Evolutionary conservation across 495 filamentous ascomycete genomes (phyloP), one percentile per base, ranked within the genome.

Genomic region (Aspergillus bertholletiae): DNA sequence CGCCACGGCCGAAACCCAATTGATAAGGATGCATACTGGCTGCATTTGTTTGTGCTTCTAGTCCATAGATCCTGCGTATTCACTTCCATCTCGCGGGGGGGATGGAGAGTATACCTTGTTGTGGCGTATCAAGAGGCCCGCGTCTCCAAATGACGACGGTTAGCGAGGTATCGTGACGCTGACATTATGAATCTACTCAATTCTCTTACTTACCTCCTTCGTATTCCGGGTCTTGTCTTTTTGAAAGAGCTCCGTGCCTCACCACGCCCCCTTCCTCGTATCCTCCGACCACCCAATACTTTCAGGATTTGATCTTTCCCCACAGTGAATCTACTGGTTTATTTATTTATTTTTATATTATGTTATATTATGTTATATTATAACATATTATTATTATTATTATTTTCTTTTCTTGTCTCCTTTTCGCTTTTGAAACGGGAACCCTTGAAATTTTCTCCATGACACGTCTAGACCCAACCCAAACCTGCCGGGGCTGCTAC

Each of bases 401-500:
- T 32, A 7, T 3, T 32, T 32, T 32, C 2, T 11, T 32, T 32
- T 11, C n/a, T 46, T 22, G 43, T 24, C 24, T 45, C 5, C 11
- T 44, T 44, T 44, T 13, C 40, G 12, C 41, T 45, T 21, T 6
- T 23, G 5, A 32, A 43, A 20, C 40, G 22, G 20, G 39, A n/a
- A n/a, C n/a, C n/a, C n/a, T n/a, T n/a, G 26, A 40, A 41, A 34
- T 37, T 40, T 23, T 15, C 45, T 43, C 46, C 34, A 27, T 50
- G 35, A 45, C 48, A 46, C 49, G 51, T 23, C 18, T 51, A 57
- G 51, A 43, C 51, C 37, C 28, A 17, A 43, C 47, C 37, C n/a
- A n/a, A n/a, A 37, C 30, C 53, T 46, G 46, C 39, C 47, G 49
- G 48, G 46, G 53, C 54, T 47, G 51, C 56, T 51, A 57, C 56